Evolutionary conservation across 2,329 filamentous ascomycete genomes (phyloP), one percentile per base, ranked within the genome.

Genomic region (Eutypella sp.): DNA sequence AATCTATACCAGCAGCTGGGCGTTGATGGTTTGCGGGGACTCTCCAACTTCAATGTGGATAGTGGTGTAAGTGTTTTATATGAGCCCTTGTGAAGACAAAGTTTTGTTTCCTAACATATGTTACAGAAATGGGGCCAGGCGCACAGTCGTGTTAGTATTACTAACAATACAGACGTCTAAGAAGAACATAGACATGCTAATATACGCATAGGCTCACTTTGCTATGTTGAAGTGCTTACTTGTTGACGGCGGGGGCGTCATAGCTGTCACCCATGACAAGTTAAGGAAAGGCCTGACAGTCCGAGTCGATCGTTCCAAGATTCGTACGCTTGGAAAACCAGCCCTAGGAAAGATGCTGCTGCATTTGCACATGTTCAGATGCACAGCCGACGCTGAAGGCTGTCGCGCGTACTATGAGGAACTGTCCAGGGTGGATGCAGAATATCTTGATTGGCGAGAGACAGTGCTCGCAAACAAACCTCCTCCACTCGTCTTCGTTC

Each of bases 161-260:
- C 13, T 16, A n/a, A 31, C 23, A 45, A 5, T 11, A 18, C 37
- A 42, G 13, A n/a, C 23, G 27, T 33, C 29, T 15, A 31, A 45
- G 16, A 22, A 18, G 11, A 39, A 40, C 6, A 20, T 9, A 39
- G 34, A 29, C 44, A 27, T 46, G 11, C 46, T 39, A 31, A 19
- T 39, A 9, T 27, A 4, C n/a, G 70, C 67, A 64, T 64, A 82
- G 67, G 79, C 78, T 4, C 76, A 80, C 49, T 84, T 78, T 62
- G 75, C 76, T n/a, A 84, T 84, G 51, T 66, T 84, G 10, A 76
- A 75, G 50, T 74, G 73, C 43, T 76, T 84, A 53, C 71, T 84
- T 18, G 69, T 67, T 22, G 71, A 77, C 13, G 74, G 75, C 29
- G 63, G 67, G 29, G 72, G 76, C 38, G 75, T 80, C 53, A 70